These are phyloP conservation scores for Porodaedalea pini DNA, from an alignment of 1,284 basidiomycete species.

Conservation along the genomic window DNA sequence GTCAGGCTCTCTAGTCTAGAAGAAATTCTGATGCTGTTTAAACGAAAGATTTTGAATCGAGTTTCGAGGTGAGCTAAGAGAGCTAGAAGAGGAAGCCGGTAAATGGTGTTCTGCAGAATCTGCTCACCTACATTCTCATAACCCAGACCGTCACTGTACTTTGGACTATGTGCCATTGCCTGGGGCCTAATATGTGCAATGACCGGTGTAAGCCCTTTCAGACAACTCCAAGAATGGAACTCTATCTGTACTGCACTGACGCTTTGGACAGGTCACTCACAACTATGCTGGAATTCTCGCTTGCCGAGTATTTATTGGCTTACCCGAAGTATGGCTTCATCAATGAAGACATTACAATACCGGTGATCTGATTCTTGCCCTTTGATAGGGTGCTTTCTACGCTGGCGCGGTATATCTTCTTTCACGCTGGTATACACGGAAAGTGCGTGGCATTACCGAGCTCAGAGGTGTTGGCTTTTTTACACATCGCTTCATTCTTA, in stretches of 20 bases:
- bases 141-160: constrained; percentile 24
- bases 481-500: too few relatives aligned
- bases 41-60: too few relatives aligned
- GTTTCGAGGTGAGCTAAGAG: too few relatives aligned
- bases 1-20: neutral
- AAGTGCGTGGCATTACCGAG: constrained; percentile 19
- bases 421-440: constrained; percentile 25
- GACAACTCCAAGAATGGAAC: neutral
- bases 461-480: too few relatives aligned
- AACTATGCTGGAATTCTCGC: too few relatives aligned
- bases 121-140: constrained; percentile 23
- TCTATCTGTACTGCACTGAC: neutral
- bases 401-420: constrained; percentile 24
- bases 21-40: constrained; percentile 29
- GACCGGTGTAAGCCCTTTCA: neutral
- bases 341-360: neutral
- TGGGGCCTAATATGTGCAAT: too few relatives aligned
- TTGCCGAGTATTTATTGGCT: constrained; percentile 27
- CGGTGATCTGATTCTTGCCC: too few relatives aligned
- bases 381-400: constrained; percentile 22
- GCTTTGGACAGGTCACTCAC: constrained; percentile 40
- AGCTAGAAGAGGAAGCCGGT: constrained; percentile 22
- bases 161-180: too few relatives aligned
- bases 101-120: constrained; percentile 26
- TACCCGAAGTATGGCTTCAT: constrained; percentile 22